phyloP scores from a whole-genome alignment of 2,329 filamentous ascomycete species.

The Paecilomyces niveus region DNA sequence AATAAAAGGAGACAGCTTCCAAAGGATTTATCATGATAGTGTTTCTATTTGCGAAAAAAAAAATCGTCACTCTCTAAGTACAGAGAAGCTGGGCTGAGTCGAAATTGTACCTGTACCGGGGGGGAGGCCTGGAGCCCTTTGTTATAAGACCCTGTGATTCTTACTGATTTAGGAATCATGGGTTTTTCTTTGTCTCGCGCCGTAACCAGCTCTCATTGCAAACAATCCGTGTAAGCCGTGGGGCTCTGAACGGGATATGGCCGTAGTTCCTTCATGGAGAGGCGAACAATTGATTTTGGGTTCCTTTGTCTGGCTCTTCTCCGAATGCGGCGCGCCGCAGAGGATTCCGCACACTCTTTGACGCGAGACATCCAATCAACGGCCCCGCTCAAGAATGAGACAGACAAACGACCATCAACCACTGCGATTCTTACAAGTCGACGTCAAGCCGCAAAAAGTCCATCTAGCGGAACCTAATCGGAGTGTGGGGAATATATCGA shows the following conservation, averaged over 20 bases:
- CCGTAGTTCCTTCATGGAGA: slow-evolving; percentile 2
- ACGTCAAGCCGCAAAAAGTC: background rate
- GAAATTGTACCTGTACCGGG: background rate
- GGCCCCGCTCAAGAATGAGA: slow-evolving; percentile 16
- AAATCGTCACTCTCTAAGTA: slow-evolving; percentile 6
- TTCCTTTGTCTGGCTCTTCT: slow-evolving; percentile 25
- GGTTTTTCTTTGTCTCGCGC: slow-evolving; percentile 11
- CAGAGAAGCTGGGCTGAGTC: background rate
- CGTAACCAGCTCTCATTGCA: slow-evolving; percentile 10
- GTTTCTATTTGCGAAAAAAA: background rate
- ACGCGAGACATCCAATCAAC: slow-evolving; percentile 17
- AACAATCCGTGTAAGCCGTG: slow-evolving; percentile 12
- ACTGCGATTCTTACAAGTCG: slow-evolving; percentile 1
- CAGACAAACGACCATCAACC: slow-evolving; percentile 11
- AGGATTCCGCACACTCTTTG: slow-evolving; percentile 10
- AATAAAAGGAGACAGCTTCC: slow-evolving; percentile 3
- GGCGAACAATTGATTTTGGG: slow-evolving; percentile 17
- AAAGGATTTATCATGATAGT: slow-evolving; percentile 14
- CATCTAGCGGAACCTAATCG: background rate
- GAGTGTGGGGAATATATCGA: background rate
- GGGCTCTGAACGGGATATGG: slow-evolving; percentile 1
- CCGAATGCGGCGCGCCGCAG: slow-evolving; percentile 24
- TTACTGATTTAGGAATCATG: slow-evolving; percentile 8
- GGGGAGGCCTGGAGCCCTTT: slow-evolving; percentile 9
- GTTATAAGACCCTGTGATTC: slow-evolving; percentile 5